Percentiles rank a stretch among this genome's conserved stretches.
Conservation (phyloP, 169 alveolate genomes). For the Plasmodium falciparum region DNA sequence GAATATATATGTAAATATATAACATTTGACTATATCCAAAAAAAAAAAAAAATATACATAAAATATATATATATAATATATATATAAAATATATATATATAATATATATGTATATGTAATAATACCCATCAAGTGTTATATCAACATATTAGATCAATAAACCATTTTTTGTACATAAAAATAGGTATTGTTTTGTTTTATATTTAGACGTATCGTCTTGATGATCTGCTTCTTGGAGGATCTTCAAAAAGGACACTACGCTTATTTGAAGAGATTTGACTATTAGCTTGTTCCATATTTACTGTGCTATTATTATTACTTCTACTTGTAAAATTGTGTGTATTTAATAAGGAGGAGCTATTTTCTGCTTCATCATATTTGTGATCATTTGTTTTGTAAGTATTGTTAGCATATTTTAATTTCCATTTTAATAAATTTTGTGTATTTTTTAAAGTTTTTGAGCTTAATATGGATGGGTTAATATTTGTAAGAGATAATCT, state of each 20-base stretch:
- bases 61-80: too few relatives aligned
- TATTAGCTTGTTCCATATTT: conserved; percentile 3
- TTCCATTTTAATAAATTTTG: conserved; percentile 62
- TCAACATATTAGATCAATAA: background rate
- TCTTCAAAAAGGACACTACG: conserved; percentile 21
- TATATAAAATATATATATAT: too few relatives aligned
- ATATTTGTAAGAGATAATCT: conserved; percentile 24
- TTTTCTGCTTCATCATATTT: conserved; percentile 27
- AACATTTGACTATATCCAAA: too few relatives aligned
- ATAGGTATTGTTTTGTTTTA: background rate
- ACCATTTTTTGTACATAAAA: background rate
- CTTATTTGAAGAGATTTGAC: conserved; percentile 6
- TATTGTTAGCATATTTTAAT: conserved; percentile 46
- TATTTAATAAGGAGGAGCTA: background rate
- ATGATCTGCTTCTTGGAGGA: too few relatives aligned
- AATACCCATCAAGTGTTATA: background rate
- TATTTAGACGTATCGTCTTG: background rate
- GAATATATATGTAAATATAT: too few relatives aligned
- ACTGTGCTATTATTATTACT: conserved; percentile 10
- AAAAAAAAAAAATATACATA: too few relatives aligned
- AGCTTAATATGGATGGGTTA: conserved; percentile 30
- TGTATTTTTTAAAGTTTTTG: conserved; percentile 37
- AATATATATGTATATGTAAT: too few relatives aligned
- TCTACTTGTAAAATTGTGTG: background rate
- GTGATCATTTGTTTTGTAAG: background rate